phyloP scores from a whole-genome alignment of 1,284 basidiomycete genomes.

The Gymnopus androsaceus region DNA sequence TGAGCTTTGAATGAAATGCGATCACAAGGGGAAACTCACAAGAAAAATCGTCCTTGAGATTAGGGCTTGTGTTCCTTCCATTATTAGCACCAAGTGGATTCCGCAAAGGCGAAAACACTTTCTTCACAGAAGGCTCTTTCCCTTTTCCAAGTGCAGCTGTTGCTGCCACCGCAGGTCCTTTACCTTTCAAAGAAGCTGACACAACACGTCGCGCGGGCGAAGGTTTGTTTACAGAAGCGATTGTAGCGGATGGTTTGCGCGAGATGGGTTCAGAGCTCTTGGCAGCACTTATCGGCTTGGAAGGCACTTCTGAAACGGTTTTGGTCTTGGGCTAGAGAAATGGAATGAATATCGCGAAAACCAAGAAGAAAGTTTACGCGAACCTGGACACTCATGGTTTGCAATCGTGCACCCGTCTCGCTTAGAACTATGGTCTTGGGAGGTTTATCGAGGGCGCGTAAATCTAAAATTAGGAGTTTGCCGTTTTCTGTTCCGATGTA shows the following conservation, averaged over 20 bases:
- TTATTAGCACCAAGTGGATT: slow-evolving; percentile 45
- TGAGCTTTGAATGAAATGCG: background rate
- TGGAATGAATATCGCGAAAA: background rate
- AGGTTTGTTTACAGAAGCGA: slow-evolving; percentile 7
- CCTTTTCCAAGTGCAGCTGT: background rate
- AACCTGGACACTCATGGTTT: slow-evolving; percentile 61
- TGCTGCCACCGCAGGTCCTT: background rate
- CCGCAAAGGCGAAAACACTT: slow-evolving; percentile 42
- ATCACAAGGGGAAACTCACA: slow-evolving; percentile 19
- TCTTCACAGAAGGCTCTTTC: slow-evolving; percentile 21
- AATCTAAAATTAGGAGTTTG: slow-evolving; percentile 58
- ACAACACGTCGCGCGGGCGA: slow-evolving; percentile 2
- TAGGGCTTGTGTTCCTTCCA: slow-evolving; percentile 4
- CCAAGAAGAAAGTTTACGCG: slow-evolving; percentile 20
- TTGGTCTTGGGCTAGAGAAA: slow-evolving; percentile 33
- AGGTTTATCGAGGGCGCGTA: slow-evolving; percentile 63
- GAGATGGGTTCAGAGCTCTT: background rate
- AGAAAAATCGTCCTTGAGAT: slow-evolving; percentile 30
- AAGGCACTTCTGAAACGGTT: slow-evolving; percentile 2
- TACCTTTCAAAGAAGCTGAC: background rate
- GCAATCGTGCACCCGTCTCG: slow-evolving; percentile 45
- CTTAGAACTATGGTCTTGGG: slow-evolving; percentile 55
- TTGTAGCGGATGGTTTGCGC: slow-evolving; percentile 8
- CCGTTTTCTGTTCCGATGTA: slow-evolving; percentile 67
- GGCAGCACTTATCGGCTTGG: background rate